These are phyloP conservation scores for Cryptococcus sp. DNA, from an alignment of 1,284 basidiomycete genomes.

Conservation along the genomic window DNA sequence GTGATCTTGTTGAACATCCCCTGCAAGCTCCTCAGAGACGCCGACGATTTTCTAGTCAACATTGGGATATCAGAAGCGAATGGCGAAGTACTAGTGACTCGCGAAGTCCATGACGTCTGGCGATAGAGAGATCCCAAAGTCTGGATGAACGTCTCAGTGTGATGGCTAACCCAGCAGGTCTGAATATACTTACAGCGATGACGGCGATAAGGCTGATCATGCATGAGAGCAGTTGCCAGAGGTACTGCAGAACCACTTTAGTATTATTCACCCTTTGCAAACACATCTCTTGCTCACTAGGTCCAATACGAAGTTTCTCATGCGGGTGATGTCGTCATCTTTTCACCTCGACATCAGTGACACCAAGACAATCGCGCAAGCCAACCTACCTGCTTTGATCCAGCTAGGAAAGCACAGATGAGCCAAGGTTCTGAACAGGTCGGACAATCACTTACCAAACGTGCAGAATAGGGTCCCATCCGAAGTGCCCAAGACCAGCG, in stretches of 20 bases:
- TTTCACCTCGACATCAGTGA: not conserved
- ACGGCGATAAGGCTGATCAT: not conserved
- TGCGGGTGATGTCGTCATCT: slow-evolving; percentile 8
- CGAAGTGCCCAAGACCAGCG: slow-evolving; percentile 19
- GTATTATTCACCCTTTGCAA: not conserved
- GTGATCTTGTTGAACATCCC: not conserved
- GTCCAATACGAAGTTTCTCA: not conserved
- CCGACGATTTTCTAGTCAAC: not conserved
- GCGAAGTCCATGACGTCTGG: not conserved
- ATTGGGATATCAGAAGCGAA: not conserved
- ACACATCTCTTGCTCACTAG: not conserved
- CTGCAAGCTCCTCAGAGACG: not conserved
- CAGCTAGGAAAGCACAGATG: not conserved
- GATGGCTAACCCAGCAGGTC: too few relatives aligned
- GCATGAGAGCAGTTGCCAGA: not conserved
- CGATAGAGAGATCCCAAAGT: not conserved
- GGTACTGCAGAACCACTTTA: not conserved
- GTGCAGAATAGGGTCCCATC: slow-evolving; percentile 9
- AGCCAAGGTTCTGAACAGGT: slow-evolving; percentile 13
- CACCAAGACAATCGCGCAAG: not conserved
- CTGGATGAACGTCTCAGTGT: not conserved
- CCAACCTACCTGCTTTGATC: not conserved
- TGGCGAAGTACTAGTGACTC: not conserved
- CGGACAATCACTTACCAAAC: not conserved
- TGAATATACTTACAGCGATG: too few relatives aligned